Conservation (phyloP, 169 alveolate species). For the Babesia microti region DNA sequence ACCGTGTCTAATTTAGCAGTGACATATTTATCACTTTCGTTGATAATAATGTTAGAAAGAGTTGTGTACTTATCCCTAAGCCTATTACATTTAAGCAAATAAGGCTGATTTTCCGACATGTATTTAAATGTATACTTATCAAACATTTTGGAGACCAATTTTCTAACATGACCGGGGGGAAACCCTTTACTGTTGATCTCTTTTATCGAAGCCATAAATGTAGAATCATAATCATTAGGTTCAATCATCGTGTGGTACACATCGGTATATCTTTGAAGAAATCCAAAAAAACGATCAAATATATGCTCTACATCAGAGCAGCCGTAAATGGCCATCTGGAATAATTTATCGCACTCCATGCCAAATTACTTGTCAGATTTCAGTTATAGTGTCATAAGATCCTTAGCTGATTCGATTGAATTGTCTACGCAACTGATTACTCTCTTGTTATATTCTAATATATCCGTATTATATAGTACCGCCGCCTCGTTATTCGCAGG, state of each 20-base stretch:
- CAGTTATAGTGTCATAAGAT: slow-evolving; percentile 1
- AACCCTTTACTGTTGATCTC: slow-evolving; percentile 40
- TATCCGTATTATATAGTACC: slow-evolving; percentile 78
- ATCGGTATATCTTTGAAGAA: slow-evolving; percentile 42
- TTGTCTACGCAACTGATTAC: slow-evolving; percentile 79
- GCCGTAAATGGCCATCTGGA: slow-evolving; percentile 31
- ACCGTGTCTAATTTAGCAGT: no score
- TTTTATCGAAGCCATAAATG: no score
- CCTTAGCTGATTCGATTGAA: slow-evolving; percentile 34
- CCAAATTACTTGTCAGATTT: no score
- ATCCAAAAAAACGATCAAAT: slow-evolving; percentile 33
- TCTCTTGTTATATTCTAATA: slow-evolving; percentile 80
- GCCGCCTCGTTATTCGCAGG: slow-evolving; percentile 98
- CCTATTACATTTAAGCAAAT: slow-evolving; percentile 7
- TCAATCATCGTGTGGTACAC: slow-evolving; percentile 33
- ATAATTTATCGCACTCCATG: slow-evolving; percentile 30
- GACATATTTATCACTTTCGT: background rate
- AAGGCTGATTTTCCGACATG: slow-evolving; percentile 28
- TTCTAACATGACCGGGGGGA: slow-evolving; percentile 11
- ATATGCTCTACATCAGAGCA: slow-evolving; percentile 26
- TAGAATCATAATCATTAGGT: slow-evolving; percentile 6
- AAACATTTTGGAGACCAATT: slow-evolving; percentile 9
- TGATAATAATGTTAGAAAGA: background rate
- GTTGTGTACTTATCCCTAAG: background rate
- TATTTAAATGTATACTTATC: slow-evolving; percentile 16